phyloP scores from a whole-genome alignment of 164 flowering plant genomes.

The Brasenia schreberi region DNA sequence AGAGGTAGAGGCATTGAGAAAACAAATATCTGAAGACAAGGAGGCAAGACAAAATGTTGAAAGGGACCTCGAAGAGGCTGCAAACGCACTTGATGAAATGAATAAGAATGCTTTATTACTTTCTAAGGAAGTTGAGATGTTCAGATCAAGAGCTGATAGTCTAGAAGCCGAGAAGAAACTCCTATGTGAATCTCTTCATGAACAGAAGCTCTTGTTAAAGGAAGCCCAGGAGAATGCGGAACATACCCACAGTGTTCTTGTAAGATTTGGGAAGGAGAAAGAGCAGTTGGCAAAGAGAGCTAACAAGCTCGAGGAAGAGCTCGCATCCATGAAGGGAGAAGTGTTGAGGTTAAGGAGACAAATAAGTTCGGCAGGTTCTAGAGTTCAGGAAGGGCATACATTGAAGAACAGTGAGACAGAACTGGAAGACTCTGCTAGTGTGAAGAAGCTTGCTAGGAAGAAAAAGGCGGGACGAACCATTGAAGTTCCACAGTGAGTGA shows the following conservation, averaged over 20 bases:
- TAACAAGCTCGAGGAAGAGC: conserved; percentile 61
- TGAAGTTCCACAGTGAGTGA: conserved; percentile 4
- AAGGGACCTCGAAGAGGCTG: conserved; percentile 61
- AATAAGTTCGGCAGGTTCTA: conserved; percentile 24
- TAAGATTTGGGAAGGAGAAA: conserved; percentile 70
- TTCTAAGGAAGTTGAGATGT: conserved; percentile 44
- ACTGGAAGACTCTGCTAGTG: conserved; percentile 14
- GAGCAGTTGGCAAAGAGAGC: conserved; percentile 50
- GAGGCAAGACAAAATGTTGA: conserved; percentile 46
- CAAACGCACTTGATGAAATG: conserved; percentile 65
- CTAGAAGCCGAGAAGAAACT: conserved; percentile 56
- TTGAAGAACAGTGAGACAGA: conserved; percentile 16
- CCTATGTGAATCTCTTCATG: conserved; percentile 35
- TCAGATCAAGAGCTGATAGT: conserved; percentile 26
- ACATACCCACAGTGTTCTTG: conserved; percentile 58
- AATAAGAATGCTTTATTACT: conserved; percentile 39
- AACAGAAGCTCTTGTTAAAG: conserved; percentile 38
- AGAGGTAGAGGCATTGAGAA: conserved; percentile 39
- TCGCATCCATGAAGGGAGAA: conserved; percentile 72
- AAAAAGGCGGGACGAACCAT: conserved; percentile 20
- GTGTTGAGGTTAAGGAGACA: conserved; percentile 50
- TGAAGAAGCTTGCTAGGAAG: conserved; percentile 41
- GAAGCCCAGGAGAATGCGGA: conserved; percentile 66
- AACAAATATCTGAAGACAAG: conserved; percentile 42
- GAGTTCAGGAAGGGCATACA: conserved; percentile 14